Base-by-base conservation (phyloP, 257 asterid genomes). In the Linaria vulgaris region DNA sequence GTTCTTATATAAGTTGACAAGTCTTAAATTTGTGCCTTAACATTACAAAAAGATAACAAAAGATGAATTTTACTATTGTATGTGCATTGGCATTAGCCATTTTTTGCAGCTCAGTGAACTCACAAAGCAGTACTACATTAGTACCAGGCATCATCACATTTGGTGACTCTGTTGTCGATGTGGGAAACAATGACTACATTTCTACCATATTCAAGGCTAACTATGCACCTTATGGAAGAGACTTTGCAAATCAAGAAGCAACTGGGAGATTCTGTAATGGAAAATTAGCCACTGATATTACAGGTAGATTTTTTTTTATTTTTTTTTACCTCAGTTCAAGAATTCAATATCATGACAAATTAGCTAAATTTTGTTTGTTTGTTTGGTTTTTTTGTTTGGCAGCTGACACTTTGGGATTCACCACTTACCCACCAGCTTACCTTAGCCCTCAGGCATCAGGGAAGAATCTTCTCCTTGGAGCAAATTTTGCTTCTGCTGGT, bases 361-460 rank as follows among this genome's bases (percentile, higher is more conserved):
- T 34, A 34, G 41, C 41, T 34, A 34, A 34, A 34, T 27, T 2
- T 27, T 27, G 11, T n/a, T 17, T 58, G 5, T 9, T 19, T 13
- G 34, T 27, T 58, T 41, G n/a, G n/a, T n/a, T 34, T n/a, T 34
- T 34, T 34, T 34, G 5, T 34, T 13, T 43, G 69, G 71, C 84
- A 94, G 99, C 97, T 44, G 96, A 94, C 23, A 82, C 80, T 9
- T 72, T 94, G 31, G 99, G 99, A 19, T 94, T 94, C 53, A 84
- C 86, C 20, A 72, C 68, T 23, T 85, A 48, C 34, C 82, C 99
- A 0, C 81, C 95, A 39, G 83, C 99, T 19, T 94, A 94, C 68
- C 95, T 94, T 13, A 90, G 99, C 88, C 96, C 99, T 1, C 80
- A 90, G 63, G 97, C 99, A 21, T 58, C 97, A 4, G 99, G 99